A percentile compares a stretch with the other conserved stretches of the same genome.
Conservation (phyloP, 345 rosid genomes). For the Populus davidiana region DNA sequence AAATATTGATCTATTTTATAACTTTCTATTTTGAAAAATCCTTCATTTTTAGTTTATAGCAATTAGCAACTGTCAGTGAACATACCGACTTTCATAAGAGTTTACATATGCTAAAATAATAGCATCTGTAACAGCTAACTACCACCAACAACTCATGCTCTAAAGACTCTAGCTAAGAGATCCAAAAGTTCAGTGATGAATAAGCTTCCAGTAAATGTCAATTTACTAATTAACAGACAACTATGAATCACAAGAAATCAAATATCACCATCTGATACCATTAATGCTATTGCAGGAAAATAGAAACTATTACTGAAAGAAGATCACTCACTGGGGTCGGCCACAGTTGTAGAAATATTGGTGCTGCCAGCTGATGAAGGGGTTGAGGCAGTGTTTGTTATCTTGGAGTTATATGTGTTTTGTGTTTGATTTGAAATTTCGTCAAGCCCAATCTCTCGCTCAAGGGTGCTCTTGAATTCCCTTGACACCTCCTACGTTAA, state of each 20-base stretch:
- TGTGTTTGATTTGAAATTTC: conserved; percentile 38
- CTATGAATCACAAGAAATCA: neutral
- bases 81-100: neutral
- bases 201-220: too few species aligned
- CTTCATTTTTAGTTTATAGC: neutral
- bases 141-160: neutral
- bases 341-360: conserved; percentile 36
- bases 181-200: neutral
- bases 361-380: conserved; percentile 37
- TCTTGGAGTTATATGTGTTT: conserved; percentile 41
- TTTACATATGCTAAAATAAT: neutral
- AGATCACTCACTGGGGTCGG: conserved; percentile 55
- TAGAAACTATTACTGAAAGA: neutral
- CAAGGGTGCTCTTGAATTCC: conserved; percentile 94
- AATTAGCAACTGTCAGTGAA: neutral
- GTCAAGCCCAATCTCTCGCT: conserved; percentile 83
- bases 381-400: conserved; percentile 32
- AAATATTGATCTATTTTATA: too few species aligned
- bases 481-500: conserved; percentile 71
- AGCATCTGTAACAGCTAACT: too few species aligned
- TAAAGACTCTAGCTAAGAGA: neutral
- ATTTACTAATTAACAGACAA: too few species aligned
- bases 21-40: neutral
- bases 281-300: neutral
- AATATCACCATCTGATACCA: neutral